Base-by-base conservation (phyloP, 2,329 filamentous ascomycete genomes). In the Scedosporium apiospermum region DNA sequence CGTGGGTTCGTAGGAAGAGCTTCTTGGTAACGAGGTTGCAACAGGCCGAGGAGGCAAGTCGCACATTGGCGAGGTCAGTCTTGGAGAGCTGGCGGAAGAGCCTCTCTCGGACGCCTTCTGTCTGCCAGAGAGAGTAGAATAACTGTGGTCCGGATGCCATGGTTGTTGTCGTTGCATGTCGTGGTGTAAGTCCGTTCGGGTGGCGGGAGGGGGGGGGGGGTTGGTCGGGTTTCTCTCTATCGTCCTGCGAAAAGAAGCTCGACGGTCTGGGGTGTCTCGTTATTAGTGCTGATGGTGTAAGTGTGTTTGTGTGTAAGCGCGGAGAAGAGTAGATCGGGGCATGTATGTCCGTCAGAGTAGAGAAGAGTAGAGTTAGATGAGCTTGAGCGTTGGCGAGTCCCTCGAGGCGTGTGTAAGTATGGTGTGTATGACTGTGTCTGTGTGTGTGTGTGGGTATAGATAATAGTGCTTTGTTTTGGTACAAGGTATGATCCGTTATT, bases 41-140 rank as follows among this genome's bases (percentile, higher is more conserved):
- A 75, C 86, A 88, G 68, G 88, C 86, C 68, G 88, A 86, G 69
- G 84, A 89, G 68, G 86, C 81, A 62, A 88, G 80, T 64, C 89
- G 85, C 61, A 92, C 69, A 65, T 81, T 77, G 75, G 82, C 82
- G 65, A 85, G 73, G 68, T 84, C 82, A 64, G 77, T 68, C 61
- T 77, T 80, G 66, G 78, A 71, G 65, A 86, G 75, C 61, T 76
- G 67, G 63, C 77, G 73, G 67, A 85, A 78, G 69, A 86, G 76
- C 58, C 65, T 71, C 70, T 82, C 76, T 62, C 80, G 77, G 74
- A 84, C 75, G 66, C 71, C 67, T 55, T 80, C 76, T 66, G 78
- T 76, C 72, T 82, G 79, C 77, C 83, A 80, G 71, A 85, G 76
- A 76, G 78, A 74, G 76, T 83, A 78, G 73, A 86, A 82, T 44